Evolutionary conservation across 2,329 filamentous ascomycete genomes (phyloP), one percentile per base, ranked within the genome.

Genomic region (Emergomyces africanus): DNA sequence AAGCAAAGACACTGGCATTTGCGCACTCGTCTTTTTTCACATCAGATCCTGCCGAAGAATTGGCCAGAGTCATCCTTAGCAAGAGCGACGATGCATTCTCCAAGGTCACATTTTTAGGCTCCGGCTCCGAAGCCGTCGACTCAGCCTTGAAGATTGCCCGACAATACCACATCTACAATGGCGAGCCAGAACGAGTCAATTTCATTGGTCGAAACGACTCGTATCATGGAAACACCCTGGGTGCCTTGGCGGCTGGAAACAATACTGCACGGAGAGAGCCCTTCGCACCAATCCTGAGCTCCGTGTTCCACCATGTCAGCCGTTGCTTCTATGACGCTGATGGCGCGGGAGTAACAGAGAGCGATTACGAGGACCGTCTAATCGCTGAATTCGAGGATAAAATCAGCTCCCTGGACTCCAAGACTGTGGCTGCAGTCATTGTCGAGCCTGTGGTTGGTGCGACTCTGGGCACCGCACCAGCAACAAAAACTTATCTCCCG

Each of bases 401-500:
- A 48, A 57, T 57, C 12, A 35, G 48, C 42, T 12, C n/a, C 12
- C 5, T 57, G 28, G 42, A n/a, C n/a, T 41, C 54, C 2, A 57
- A 37, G 39, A 57, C 54, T n/a, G 54, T 57, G 2, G 54, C 54
- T 3, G 54, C 39, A 14, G 30, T 48, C 30, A 44, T 57, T 44
- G 42, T 46, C 25, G 54, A 57, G 54, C 54, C 28, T 8, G 54
- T 57, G 23, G 42, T 37, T 15, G 54, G 54, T 35, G 37, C 54
- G 10, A 57, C 78, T 0, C 67, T 79, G 1, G 83, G 81, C 2
- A 81, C 78, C 58, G 77, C 81, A 0, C 73, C 80, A 0, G 66
- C 82, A 0, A 71, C 79, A 0, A 66, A 69, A 1, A 81, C 81
- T 0, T 86, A 86, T 58, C 77, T 83, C 62, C 66, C 73, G n/a